Percentiles rank a stretch among this genome's conserved stretches.
These are phyloP conservation scores for Dianthus caryophyllus DNA, from an alignment of 148 eudicot species.

Conservation along the genomic window DNA sequence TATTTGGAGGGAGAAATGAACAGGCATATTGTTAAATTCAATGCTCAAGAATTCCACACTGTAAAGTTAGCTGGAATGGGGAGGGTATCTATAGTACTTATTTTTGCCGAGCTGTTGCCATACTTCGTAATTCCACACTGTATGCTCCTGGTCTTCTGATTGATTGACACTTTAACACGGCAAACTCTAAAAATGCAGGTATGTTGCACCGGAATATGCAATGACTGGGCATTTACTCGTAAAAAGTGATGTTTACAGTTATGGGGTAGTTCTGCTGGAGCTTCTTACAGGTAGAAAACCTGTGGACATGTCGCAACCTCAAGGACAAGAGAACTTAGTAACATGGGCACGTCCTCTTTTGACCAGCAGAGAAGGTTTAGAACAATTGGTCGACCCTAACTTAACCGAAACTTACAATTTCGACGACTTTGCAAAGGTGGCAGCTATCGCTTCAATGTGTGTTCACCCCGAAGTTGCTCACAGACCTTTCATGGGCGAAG, in stretches of 20 bases:
- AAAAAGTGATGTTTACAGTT: slow-evolving; percentile 91
- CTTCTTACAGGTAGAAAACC: slow-evolving; percentile 84
- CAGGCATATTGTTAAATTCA: too few species aligned
- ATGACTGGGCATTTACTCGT: slow-evolving; percentile 76
- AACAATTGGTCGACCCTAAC: slow-evolving; percentile 69
- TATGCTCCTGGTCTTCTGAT: not conserved
- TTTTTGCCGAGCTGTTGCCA: too few species aligned
- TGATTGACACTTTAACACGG: slow-evolving; percentile 8
- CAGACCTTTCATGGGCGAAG: slow-evolving; percentile 99
- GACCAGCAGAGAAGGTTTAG: slow-evolving; percentile 73
- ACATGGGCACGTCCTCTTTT: slow-evolving; percentile 88
- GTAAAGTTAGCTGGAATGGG: too few species aligned
- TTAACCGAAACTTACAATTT: slow-evolving; percentile 57
- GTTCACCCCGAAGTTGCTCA: slow-evolving; percentile 96
- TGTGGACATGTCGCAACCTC: slow-evolving; percentile 81
- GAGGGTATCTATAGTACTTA: too few species aligned
- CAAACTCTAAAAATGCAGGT: slow-evolving; percentile 16
- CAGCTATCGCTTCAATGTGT: slow-evolving; percentile 94
- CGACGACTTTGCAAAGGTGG: slow-evolving; percentile 87
- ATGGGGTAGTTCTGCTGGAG: slow-evolving; percentile 88
- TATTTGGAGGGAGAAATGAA: too few species aligned
- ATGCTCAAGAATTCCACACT: too few species aligned
- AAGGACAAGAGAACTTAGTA: slow-evolving; percentile 86
- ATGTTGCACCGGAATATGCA: slow-evolving; percentile 13
- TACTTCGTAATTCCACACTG: not conserved